phyloP scores from a whole-genome alignment of 2,329 filamentous ascomycete species.

The Didymella exigua region DNA sequence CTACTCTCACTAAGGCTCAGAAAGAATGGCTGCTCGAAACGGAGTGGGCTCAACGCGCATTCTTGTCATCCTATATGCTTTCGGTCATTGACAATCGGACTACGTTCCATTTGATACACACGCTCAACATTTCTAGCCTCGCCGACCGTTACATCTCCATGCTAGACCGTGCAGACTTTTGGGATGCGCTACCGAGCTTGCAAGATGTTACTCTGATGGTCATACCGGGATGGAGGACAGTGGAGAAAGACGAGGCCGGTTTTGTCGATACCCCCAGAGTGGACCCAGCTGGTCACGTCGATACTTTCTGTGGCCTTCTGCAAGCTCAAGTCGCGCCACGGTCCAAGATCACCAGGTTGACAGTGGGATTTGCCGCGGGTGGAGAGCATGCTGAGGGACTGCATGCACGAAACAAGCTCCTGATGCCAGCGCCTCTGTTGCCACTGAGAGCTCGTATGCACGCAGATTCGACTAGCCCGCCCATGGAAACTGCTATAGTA shows the following conservation, averaged over 20 bases:
- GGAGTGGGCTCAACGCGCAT: conserved; percentile 71
- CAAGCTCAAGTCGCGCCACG: conserved; percentile 56
- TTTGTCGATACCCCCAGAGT: conserved; percentile 57
- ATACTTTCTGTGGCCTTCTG: conserved; percentile 61
- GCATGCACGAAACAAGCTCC: conserved; percentile 64
- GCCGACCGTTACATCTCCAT: conserved; percentile 65
- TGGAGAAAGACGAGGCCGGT: conserved; percentile 60
- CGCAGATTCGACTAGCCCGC: background rate
- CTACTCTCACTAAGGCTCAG: conserved; percentile 65
- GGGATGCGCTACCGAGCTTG: conserved; percentile 63
- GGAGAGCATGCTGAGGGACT: conserved; percentile 69
- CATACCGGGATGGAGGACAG: conserved; percentile 69
- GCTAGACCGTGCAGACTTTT: conserved; percentile 65
- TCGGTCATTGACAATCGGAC: conserved; percentile 65
- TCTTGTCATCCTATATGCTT: conserved; percentile 70
- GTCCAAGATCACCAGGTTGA: conserved; percentile 61
- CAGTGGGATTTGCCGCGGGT: conserved; percentile 70
- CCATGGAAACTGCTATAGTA: conserved; percentile 3
- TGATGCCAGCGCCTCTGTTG: conserved; percentile 66
- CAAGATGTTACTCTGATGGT: conserved; percentile 63
- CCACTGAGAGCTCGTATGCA: conserved; percentile 15
- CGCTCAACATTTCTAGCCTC: conserved; percentile 67
- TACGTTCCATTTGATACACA: conserved; percentile 61
- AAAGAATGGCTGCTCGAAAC: conserved; percentile 71
- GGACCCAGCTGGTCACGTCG: conserved; percentile 59